Percentiles rank a stretch among this genome's conserved stretches.
These are phyloP conservation scores for Colletotrichum sansevieriae DNA, from an alignment of 2,329 filamentous ascomycete genomes.

Conservation along the genomic window DNA sequence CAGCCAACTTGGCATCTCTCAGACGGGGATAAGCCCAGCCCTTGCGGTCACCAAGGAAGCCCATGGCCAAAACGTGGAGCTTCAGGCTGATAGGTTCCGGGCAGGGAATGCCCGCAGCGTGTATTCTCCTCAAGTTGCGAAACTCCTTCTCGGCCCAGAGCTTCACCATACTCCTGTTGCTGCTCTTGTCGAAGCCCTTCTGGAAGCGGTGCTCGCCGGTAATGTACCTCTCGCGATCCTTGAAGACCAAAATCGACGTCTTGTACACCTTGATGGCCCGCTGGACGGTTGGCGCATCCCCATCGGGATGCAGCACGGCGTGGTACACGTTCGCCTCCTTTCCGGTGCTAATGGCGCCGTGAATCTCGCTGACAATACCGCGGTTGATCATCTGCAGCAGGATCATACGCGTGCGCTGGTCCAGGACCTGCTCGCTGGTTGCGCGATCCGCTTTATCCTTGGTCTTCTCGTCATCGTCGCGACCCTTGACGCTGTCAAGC, in stretches of 20 bases:
- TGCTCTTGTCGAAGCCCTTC: slow-evolving; percentile 91
- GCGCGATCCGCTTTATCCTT: slow-evolving; percentile 94
- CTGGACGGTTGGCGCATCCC: slow-evolving; percentile 73
- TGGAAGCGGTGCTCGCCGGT: slow-evolving; percentile 94
- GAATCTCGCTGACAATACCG: slow-evolving; percentile 88
- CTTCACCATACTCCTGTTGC: slow-evolving; percentile 97
- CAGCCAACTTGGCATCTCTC: slow-evolving; percentile 83
- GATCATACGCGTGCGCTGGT: slow-evolving; percentile 95
- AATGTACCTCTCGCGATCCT: slow-evolving; percentile 96
- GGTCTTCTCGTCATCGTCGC: slow-evolving; percentile 62
- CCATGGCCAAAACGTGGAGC: slow-evolving; percentile 96
- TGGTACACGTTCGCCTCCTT: slow-evolving; percentile 99
- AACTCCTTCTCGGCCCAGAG: slow-evolving; percentile 99
- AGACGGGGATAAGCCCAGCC: slow-evolving; percentile 91
- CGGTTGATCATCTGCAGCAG: slow-evolving; percentile 96
- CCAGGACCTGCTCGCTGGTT: slow-evolving; percentile 93
- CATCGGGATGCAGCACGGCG: slow-evolving; percentile 74
- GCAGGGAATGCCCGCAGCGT: slow-evolving; percentile 87
- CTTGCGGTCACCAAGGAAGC: slow-evolving; percentile 87
- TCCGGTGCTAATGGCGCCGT: slow-evolving; percentile 94
- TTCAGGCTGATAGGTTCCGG: slow-evolving; percentile 91
- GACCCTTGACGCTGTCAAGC: slow-evolving; percentile 73
- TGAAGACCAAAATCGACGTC: slow-evolving; percentile 97
- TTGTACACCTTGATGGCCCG: slow-evolving; percentile 99
- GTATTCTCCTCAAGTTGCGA: slow-evolving; percentile 88